phyloP scores from a whole-genome alignment of 2,329 filamentous ascomycete genomes.

The Colletotrichum neosansevieriae region DNA sequence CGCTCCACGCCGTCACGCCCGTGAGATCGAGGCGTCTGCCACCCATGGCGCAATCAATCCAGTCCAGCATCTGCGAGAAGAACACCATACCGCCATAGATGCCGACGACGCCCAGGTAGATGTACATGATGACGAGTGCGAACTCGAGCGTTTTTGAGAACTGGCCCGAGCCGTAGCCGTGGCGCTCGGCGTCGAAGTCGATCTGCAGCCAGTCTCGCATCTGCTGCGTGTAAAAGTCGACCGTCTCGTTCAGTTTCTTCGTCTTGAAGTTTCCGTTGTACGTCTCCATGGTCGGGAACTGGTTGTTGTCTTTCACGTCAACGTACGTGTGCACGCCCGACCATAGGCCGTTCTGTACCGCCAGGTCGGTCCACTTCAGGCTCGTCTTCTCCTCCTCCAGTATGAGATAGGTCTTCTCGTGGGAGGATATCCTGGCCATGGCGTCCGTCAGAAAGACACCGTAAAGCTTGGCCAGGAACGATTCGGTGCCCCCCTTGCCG shows the following conservation, averaged over 20 bases:
- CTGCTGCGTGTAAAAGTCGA: background rate
- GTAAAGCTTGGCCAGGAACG: conserved; percentile 16
- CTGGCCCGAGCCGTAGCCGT: conserved; percentile 23
- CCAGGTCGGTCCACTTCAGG: conserved; percentile 9
- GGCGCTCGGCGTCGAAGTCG: conserved; percentile 8
- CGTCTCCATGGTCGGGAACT: background rate
- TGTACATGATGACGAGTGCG: conserved; percentile 26
- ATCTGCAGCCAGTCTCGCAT: conserved; percentile 5
- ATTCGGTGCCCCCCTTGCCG: conserved; percentile 1
- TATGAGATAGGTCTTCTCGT: background rate
- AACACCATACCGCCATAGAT: conserved; percentile 1
- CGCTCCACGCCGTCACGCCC: conserved; percentile 17
- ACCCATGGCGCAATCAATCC: background rate
- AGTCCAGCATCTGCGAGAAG: background rate
- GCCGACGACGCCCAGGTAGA: conserved; percentile 16
- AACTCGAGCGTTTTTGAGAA: conserved; percentile 19
- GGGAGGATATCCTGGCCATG: conserved; percentile 5
- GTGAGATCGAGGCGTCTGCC: background rate
- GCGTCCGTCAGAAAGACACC: conserved; percentile 17
- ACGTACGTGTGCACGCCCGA: conserved; percentile 15
- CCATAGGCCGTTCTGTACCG: conserved; percentile 14
- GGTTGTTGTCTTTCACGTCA: background rate
- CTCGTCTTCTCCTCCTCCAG: background rate
- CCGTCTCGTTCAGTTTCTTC: background rate
- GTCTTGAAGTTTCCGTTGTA: conserved; percentile 12